Base-by-base conservation (phyloP, 768 basidiomycete genomes). In the Chalciporus piperatus region DNA sequence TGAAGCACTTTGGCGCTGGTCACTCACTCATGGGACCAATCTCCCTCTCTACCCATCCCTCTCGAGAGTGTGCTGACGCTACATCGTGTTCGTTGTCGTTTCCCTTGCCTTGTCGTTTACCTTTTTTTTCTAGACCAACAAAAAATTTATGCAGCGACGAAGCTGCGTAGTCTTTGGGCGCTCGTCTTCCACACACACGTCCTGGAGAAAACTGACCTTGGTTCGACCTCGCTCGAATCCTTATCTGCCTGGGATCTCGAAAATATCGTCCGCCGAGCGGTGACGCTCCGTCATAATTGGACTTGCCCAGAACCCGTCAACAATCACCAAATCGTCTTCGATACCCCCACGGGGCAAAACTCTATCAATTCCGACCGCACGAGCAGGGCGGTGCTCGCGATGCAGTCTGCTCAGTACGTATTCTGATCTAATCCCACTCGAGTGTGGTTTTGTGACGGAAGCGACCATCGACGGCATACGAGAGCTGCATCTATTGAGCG, bases 231-330 rank as follows among this genome's bases (percentile, higher is more conserved):
- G 11, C 50, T 79, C 0, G 68, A 70, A 4, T 55, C 56, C 2
- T 67, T 83, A n/a, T 60, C 69, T 3, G 63, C 78, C 1, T 32
- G 32, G 0, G 74, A 79, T 12, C 70, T 86, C 28, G 84, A 86
- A 54, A 27, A 49, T 1, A 61, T 72, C 50, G 67, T 74, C 6
- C 50, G 59, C 5, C 67, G 67, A 28, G 75, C 81, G 2, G 57
- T 82, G 25, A 56, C 61, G 2, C 70, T 80, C 3, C 77, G 72
- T 27, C 68, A 57, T 8, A 80, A 76, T 52, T 87, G 85, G 85
- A 71, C 65, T 1, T 71, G 76, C 0, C 59, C 67, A 0, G 55
- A 56, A 1, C 82, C 82, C 1, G 50, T 53, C 8, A 58, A 4
- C 35, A 37, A n/a, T 16, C 35, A 14, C 35, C 35, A n/a, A 13